Evolutionary conservation across 176 grass and related monocot species (phyloP), one percentile per base, ranked within the genome.

Genomic region (Aegilops sharonensis): DNA sequence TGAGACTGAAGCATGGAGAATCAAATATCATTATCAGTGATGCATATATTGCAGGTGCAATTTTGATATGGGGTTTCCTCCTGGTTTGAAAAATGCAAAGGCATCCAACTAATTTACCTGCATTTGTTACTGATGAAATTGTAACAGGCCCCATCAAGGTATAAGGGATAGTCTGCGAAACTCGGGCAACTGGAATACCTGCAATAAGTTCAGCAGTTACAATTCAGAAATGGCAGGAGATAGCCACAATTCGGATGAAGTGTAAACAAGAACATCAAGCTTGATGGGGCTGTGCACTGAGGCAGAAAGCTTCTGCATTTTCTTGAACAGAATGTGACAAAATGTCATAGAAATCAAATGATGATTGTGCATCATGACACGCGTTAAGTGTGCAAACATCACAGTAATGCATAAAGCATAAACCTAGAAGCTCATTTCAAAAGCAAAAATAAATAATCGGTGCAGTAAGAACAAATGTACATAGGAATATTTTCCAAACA

Each of bases 1-100:
- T 74, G 40, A 8, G 8, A 74, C n/a, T 45, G 21, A 74, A 74
- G 71, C 12, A 23, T 74, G 71, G 23, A 48, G 25, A 47, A 47
- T 47, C n/a, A 27, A 74, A 74, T 74, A 74, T 74, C 71, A 47
- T 47, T 74, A 47, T 48, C 71, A 74, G 40, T 47, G 71, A 47
- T 15, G 39, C 40, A 47, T 74, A 74, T 47, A 72, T 74, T 74
- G 11, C 23, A 3, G 71, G 23, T 47, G 12, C 11, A 74, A 74
- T 74, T 47, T 74, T 45, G 11, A 11, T 11, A 73, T 14, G 70
- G 37, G 37, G 37, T 45, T 42, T 74, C n/a, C 40, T 7, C 68
- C 23, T 72, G 69, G 37, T 72, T 72, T 42, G 35, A 40, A 39
- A 12, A 71, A 71, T 71, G 10, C 12, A 5, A 72, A n/a, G 68